phyloP scores from a whole-genome alignment of 495 filamentous ascomycete genomes.

The Halenospora varia region DNA sequence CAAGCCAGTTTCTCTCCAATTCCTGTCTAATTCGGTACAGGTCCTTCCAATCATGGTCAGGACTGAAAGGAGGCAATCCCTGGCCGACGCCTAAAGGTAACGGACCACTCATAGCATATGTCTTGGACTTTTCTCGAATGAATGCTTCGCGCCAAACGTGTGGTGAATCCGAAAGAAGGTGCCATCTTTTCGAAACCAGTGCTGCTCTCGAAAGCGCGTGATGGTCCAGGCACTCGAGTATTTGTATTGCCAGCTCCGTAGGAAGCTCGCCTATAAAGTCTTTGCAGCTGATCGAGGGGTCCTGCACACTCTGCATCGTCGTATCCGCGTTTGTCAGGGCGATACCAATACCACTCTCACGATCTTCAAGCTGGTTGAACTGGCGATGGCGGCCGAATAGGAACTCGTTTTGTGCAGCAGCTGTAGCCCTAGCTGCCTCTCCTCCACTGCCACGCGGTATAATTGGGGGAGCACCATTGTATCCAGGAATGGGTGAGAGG shows the following conservation, averaged over 20 bases:
- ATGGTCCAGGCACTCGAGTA: constrained; percentile 70
- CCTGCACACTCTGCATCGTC: constrained; percentile 11
- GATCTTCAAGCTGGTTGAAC: constrained; percentile 43
- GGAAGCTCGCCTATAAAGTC: constrained; percentile 70
- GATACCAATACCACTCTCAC: constrained; percentile 79
- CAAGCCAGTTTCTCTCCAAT: constrained; percentile 74
- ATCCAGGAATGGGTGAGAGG: constrained; percentile 39
- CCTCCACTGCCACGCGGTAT: constrained; percentile 56
- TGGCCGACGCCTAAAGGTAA: constrained; percentile 41
- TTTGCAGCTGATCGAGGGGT: constrained; percentile 31
- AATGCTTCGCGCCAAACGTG: constrained; percentile 81
- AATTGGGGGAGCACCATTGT: constrained; percentile 43
- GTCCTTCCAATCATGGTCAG: constrained; percentile 72
- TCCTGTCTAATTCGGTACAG: constrained; percentile 73
- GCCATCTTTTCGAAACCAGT: constrained; percentile 62
- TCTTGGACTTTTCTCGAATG: constrained; percentile 55
- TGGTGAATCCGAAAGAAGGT: constrained; percentile 52
- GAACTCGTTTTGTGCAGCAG: constrained; percentile 62
- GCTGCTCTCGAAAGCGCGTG: constrained; percentile 56
- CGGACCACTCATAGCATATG: constrained; percentile 45
- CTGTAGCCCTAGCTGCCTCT: constrained; percentile 67
- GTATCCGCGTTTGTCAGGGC: constrained; percentile 46
- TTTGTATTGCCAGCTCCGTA: constrained; percentile 64
- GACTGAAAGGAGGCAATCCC: constrained; percentile 44
- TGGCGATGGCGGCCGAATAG: constrained; percentile 35